Conservation (phyloP, 768 basidiomycete species). For the Pleurotus tuoliensis region DNA sequence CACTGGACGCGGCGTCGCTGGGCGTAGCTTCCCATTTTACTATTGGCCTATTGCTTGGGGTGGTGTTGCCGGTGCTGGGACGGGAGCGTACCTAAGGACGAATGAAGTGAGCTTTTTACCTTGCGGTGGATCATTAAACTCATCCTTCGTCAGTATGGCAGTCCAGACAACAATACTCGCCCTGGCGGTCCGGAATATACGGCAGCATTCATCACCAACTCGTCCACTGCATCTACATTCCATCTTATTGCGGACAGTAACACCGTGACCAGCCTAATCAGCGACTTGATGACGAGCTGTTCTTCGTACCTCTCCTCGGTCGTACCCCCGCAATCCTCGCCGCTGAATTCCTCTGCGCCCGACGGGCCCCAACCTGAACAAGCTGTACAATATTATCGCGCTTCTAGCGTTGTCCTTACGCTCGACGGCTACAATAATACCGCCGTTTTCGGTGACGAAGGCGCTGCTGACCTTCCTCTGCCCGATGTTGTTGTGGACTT, state of each 20-base stretch:
- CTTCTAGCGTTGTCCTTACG: conserved; percentile 49
- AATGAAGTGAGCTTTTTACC: conserved; percentile 48
- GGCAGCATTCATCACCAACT: conserved; percentile 36
- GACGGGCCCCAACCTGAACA: conserved; percentile 37
- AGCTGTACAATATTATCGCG: conserved; percentile 57
- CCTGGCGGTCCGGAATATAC: conserved; percentile 40
- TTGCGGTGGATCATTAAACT: too few species aligned
- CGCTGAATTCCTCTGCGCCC: conserved; percentile 21
- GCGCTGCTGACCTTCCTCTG: conserved; percentile 35
- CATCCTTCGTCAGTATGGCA: conserved; percentile 38
- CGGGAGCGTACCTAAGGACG: conserved; percentile 21
- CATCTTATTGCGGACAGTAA: conserved; percentile 42
- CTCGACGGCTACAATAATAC: conserved; percentile 62
- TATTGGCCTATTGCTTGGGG: conserved; percentile 65
- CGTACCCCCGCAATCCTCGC: conserved; percentile 22
- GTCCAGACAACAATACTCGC: conserved; percentile 37
- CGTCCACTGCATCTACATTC: conserved; percentile 30
- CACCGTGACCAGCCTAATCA: conserved; percentile 37
- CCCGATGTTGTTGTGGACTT: conserved; percentile 21
- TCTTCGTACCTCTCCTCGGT: conserved; percentile 26
- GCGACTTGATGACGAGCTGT: conserved; percentile 35
- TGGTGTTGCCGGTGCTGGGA: conserved; percentile 18
- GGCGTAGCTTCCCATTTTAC: conserved; percentile 56
- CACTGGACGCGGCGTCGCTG: conserved; percentile 38
- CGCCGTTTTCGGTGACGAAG: conserved; percentile 33